These are phyloP conservation scores for Eutypella sp. DNA, from an alignment of 2,329 filamentous ascomycete genomes.

Conservation along the genomic window DNA sequence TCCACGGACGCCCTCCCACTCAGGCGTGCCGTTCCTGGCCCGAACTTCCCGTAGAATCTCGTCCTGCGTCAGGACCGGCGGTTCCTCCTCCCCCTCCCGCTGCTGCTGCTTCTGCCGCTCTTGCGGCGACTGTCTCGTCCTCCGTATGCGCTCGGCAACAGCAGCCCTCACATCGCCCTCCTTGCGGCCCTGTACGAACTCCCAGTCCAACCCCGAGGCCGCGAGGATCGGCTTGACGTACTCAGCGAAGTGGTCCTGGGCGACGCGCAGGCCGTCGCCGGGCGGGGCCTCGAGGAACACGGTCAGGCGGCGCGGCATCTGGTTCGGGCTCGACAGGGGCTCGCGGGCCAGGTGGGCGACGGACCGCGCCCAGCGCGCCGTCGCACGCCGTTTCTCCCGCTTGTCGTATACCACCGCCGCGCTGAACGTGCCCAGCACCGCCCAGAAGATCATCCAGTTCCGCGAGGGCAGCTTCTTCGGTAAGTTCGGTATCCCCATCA, in stretches of 20 bases:
- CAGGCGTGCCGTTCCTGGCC: constrained; percentile 59
- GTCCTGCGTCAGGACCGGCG: constrained; percentile 50
- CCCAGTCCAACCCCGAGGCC: constrained; percentile 88
- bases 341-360: constrained; percentile 82
- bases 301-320: constrained; percentile 77
- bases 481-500: constrained; percentile 81
- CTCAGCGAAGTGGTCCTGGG: constrained; percentile 93
- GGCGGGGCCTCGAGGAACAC: constrained; percentile 83
- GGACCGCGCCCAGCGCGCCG: constrained; percentile 78
- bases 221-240: constrained; percentile 93
- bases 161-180: constrained; percentile 90
- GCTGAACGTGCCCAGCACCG: constrained; percentile 71
- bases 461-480: constrained; percentile 83
- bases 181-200: constrained; percentile 85
- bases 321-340: constrained; percentile 59
- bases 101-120: constrained; percentile 40
- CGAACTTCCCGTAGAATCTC: constrained; percentile 59
- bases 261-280: constrained; percentile 73
- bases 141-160: constrained; percentile 79
- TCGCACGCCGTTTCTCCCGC: constrained; percentile 78
- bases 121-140: constrained; percentile 50
- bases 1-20: constrained; percentile 70
- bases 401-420: constrained; percentile 86
- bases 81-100: constrained; percentile 32
- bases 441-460: constrained; percentile 96